Evolutionary conservation across 805 yeast genomes (phyloP), one percentile per base, ranked within the genome.

Genomic region (Nakazawaea peltata): DNA sequence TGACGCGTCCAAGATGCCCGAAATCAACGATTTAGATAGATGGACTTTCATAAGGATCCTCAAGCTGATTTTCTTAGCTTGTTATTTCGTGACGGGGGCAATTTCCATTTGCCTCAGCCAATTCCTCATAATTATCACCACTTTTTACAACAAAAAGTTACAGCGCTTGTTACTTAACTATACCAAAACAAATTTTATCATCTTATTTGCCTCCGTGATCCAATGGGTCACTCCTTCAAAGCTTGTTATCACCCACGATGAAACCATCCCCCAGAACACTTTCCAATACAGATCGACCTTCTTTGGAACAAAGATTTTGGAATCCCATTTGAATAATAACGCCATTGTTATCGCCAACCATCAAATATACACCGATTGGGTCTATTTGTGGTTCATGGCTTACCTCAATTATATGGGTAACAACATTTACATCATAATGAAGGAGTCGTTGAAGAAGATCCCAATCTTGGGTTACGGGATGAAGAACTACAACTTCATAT

Each of bases 281-380:
- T 56, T 64, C 43, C 41, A 36, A 10, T 41, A 37, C 46, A n/a
- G n/a, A n/a, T 36, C 38, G 40, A 47, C 36, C 9, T 53, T 52
- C n/a, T 36, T 48, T 31, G 49, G 44, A 14, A 43, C 15, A 26
- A 35, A 32, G 8, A 26, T 43, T 5, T 24, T 45, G n/a, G n/a
- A 30, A 19, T 19, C 39, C 25, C 43, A 37, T 4, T 40, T 58
- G 5, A 54, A 53, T 26, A 40, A 44, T 13, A 42, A 42, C 12
- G 62, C 63, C 11, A 47, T 90, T 2, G 53, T 81, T 30, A 78
- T 88, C 24, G 74, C 92, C n/a, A 90, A 90, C 52, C 97, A 90
- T 56, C 97, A 88, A 59, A 80, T 90, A 17, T 90, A 90, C 54
- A 77, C 90, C 3, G 98, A 90, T 54, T 90, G 98, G 98, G 67